Conservation (phyloP, 2,329 filamentous ascomycete genomes). For the Fusarium hostae region DNA sequence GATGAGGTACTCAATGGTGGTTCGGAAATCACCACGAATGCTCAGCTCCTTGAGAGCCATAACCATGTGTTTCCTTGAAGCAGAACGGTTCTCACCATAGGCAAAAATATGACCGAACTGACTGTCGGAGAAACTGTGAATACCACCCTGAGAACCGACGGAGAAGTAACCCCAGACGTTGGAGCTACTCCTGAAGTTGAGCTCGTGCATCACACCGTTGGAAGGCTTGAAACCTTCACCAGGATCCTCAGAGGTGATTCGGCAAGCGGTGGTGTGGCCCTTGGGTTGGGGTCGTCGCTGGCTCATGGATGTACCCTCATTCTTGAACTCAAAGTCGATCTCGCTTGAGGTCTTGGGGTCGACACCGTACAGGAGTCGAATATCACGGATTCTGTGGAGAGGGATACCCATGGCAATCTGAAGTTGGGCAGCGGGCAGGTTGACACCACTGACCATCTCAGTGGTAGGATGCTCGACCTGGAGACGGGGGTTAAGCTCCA, state of each 20-base stretch:
- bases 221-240: slow-evolving; percentile 99
- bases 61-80: slow-evolving; percentile 99
- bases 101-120: slow-evolving; percentile 99
- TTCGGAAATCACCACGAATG: slow-evolving; percentile 99
- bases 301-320: slow-evolving; percentile 81
- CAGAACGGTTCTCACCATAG: slow-evolving; percentile 95
- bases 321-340: slow-evolving; percentile 97
- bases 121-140: slow-evolving; percentile 98
- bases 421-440: slow-evolving; percentile 94
- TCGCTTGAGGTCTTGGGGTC: slow-evolving; percentile 87
- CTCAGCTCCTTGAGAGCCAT: slow-evolving; percentile 98
- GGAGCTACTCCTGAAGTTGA: slow-evolving; percentile 98
- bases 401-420: slow-evolving; percentile 99
- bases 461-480: slow-evolving; percentile 99
- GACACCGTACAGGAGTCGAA: slow-evolving; percentile 93
- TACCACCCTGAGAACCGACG: slow-evolving; percentile 93
- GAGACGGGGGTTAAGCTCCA: slow-evolving; percentile 97
- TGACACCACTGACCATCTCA: slow-evolving; percentile 98
- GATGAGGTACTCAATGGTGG: slow-evolving; percentile 98
- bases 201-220: slow-evolving; percentile 97
- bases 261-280: slow-evolving; percentile 97
- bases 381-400: slow-evolving; percentile 93
- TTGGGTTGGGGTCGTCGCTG: slow-evolving; percentile 93
- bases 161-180: slow-evolving; percentile 99
- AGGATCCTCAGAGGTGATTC: slow-evolving; percentile 98